These are phyloP conservation scores for Starmerella sirachaensis DNA, from an alignment of 805 yeast genomes.

Conservation along the genomic window DNA sequence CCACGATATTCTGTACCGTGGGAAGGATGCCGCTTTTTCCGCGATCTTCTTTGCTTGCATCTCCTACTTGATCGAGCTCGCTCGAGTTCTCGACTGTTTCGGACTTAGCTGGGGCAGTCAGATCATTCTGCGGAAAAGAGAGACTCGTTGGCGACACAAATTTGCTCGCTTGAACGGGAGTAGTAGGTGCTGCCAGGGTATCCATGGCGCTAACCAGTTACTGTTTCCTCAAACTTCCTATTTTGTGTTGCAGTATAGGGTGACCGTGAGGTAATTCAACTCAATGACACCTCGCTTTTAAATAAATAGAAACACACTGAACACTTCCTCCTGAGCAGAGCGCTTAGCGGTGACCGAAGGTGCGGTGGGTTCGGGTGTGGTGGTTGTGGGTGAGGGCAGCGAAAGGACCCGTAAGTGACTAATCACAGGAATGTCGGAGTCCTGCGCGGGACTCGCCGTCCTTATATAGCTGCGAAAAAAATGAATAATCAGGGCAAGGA, in stretches of 20 bases:
- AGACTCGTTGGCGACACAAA: conserved; percentile 57
- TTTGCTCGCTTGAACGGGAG: conserved; percentile 64
- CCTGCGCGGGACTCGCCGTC: conserved; percentile 8
- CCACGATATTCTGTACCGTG: conserved; percentile 81
- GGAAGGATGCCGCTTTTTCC: conserved; percentile 94
- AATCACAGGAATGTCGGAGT: conserved; percentile 3
- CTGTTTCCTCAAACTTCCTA: not conserved
- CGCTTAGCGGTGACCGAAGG: not conserved
- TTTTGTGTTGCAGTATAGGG: conserved; percentile 3
- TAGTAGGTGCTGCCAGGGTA: conserved; percentile 61
- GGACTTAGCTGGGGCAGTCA: conserved; percentile 2
- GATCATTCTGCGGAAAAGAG: conserved; percentile 36
- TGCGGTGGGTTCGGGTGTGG: not conserved
- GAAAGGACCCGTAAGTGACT: conserved; percentile 4
- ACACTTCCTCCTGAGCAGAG: too few relatives aligned
- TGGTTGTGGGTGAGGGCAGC: conserved; percentile 8
- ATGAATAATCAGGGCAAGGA: conserved; percentile 14
- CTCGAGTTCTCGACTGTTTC: conserved; percentile 6
- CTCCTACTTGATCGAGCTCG: conserved; percentile 4
- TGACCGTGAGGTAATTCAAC: conserved; percentile 17
- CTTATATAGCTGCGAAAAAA: conserved; percentile 13
- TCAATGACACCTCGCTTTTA: conserved; percentile 19
- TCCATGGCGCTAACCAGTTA: conserved; percentile 37
- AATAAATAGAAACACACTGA: conserved; percentile 1
- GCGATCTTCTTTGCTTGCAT: conserved; percentile 28